phyloP scores from a whole-genome alignment of 1,139 yeast genomes.

The Zhuliangozyma blackwelliae region DNA sequence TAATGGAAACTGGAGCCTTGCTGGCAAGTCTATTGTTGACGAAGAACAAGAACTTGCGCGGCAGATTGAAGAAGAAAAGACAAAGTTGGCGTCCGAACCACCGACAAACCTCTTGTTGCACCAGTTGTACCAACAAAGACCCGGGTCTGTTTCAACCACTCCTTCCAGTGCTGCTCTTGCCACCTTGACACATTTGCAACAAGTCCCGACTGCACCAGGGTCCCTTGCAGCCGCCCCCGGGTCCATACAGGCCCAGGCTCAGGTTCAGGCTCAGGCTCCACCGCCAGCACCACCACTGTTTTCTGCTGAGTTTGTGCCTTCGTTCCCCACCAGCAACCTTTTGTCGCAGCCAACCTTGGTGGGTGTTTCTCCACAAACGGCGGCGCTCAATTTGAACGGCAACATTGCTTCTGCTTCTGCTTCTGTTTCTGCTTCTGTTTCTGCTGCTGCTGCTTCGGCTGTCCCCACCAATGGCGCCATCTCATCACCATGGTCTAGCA shows the following conservation, averaged over 20 bases:
- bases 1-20: slow-evolving; percentile 22
- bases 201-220: too few species aligned
- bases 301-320: slow-evolving; percentile 5
- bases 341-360: background rate
- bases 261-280: too few species aligned
- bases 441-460: too few species aligned
- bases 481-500: slow-evolving; percentile 12
- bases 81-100: slow-evolving; percentile 10
- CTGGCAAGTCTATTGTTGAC: slow-evolving; percentile 10
- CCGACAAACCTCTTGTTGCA: slow-evolving; percentile 29
- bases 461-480: too few species aligned
- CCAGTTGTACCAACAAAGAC: slow-evolving; percentile 31
- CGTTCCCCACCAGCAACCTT: slow-evolving; percentile 5
- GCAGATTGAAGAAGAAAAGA: slow-evolving; percentile 6
- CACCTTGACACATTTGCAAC: too few species aligned
- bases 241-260: too few species aligned
- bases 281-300: background rate
- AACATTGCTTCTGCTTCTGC: too few species aligned
- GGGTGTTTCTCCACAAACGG: too few species aligned
- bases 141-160: slow-evolving; percentile 21
- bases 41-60: slow-evolving; percentile 1
- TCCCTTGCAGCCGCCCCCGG: too few species aligned
- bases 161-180: slow-evolving; percentile 4
- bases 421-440: too few species aligned
- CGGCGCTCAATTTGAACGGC: too few species aligned